A percentile compares a stretch with the other conserved stretches of the same genome.
phyloP scores from a whole-genome alignment of 768 basidiomycete genomes.

The Chlorophyllum brunneum region DNA sequence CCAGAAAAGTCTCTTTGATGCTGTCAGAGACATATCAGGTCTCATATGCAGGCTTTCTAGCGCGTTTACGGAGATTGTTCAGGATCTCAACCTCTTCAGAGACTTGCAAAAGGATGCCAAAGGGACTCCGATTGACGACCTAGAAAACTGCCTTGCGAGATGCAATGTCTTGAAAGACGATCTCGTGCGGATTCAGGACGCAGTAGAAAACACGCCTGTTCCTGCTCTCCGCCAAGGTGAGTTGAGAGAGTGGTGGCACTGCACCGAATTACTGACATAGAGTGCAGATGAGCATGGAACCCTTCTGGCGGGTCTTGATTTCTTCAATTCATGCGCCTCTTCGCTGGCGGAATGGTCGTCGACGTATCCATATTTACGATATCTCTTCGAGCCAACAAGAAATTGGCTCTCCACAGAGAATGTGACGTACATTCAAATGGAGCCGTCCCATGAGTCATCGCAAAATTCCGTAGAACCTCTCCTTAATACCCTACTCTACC shows the following conservation, averaged over 20 bases:
- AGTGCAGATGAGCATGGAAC: conserved; percentile 4
- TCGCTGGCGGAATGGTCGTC: conserved; percentile 4
- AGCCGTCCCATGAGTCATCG: not conserved
- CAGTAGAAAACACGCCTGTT: conserved; percentile 22
- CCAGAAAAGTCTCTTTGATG: conserved; percentile 14
- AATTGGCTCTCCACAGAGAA: conserved; percentile 7
- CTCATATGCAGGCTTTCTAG: conserved; percentile 26
- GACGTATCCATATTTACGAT: conserved; percentile 5
- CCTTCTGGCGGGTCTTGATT: not conserved
- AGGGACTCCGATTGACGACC: conserved; percentile 14
- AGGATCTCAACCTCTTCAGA: conserved; percentile 7
- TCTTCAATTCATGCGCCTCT: conserved; percentile 2
- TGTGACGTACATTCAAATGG: not conserved
- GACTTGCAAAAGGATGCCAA: not conserved
- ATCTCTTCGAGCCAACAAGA: conserved; percentile 10
- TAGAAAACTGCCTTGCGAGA: conserved; percentile 20
- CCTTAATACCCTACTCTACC: conserved; percentile 62
- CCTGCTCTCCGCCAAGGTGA: conserved; percentile 36
- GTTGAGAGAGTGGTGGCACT: not conserved
- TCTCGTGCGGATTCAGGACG: conserved; percentile 15
- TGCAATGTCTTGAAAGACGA: conserved; percentile 25
- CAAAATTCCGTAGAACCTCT: conserved; percentile 31
- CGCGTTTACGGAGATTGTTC: conserved; percentile 27
- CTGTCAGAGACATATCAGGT: conserved; percentile 19
- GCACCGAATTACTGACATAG: not conserved